Evolutionary conservation across 2,329 filamentous ascomycete genomes (phyloP).

Genomic region (Penicillium sp.): DNA sequence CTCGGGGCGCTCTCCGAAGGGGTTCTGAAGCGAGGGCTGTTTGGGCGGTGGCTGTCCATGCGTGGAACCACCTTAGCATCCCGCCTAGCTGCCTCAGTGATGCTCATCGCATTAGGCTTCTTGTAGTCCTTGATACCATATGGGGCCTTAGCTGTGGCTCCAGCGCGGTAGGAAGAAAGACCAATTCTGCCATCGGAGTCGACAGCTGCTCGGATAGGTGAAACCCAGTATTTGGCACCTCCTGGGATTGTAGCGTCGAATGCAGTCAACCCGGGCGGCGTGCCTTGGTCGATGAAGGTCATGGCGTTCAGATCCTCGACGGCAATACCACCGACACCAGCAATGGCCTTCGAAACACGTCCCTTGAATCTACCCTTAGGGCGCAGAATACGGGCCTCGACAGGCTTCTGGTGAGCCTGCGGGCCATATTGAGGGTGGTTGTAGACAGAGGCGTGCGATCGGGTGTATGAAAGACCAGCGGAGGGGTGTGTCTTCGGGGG

Average conservation of each 20-base stretch:
- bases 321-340: conserved; percentile 48
- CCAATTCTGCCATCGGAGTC: conserved; percentile 50
- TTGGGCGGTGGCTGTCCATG: conserved; percentile 30
- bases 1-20: conserved; percentile 3
- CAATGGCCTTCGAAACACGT: conserved; percentile 36
- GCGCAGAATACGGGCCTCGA: conserved; percentile 62
- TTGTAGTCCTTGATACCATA: conserved; percentile 42
- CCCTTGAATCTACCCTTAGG: conserved; percentile 46
- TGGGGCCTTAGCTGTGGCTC: conserved; percentile 37
- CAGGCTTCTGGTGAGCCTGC: conserved; percentile 55
- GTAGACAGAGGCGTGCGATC: conserved; percentile 57
- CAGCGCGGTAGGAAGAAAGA: conserved; percentile 41
- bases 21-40: conserved; percentile 23
- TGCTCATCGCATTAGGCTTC: conserved; percentile 31
- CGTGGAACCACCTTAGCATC: conserved; percentile 33
- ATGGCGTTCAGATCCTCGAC: conserved; percentile 43
- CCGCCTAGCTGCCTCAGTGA: conserved; percentile 31
- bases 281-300: conserved; percentile 37
- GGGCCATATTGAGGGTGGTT: conserved; percentile 67
- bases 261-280: conserved; percentile 47
- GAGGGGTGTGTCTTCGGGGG: conserved; percentile 68
- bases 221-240: conserved; percentile 58
- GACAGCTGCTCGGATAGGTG: conserved; percentile 51
- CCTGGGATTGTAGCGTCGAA: conserved; percentile 52
- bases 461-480: conserved; percentile 65